Evolutionary conservation across 2,329 filamentous ascomycete species (phyloP).

Genomic region (Fusarium virguliforme): DNA sequence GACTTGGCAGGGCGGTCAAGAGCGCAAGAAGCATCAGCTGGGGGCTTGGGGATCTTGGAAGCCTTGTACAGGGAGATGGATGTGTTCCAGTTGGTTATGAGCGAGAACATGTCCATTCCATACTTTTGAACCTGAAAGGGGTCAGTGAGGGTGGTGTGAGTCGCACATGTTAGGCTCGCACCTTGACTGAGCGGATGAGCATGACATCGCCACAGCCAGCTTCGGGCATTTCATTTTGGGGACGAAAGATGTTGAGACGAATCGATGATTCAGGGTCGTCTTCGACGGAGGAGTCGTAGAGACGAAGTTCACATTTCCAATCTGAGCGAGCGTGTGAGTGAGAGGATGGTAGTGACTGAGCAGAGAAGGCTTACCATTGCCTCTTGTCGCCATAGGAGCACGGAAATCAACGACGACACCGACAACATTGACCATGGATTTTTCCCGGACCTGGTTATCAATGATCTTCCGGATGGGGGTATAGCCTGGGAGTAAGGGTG

Average conservation of each 20-base stretch:
- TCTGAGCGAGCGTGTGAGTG: conserved; percentile 59
- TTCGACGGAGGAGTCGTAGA: conserved; percentile 73
- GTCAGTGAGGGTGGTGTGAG: conserved; percentile 25
- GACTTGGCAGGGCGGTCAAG: conserved; percentile 40
- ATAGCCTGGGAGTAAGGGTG: conserved; percentile 47
- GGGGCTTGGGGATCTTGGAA: conserved; percentile 54
- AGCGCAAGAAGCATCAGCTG: conserved; percentile 57
- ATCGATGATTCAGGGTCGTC: conserved; percentile 58
- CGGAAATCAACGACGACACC: conserved; percentile 80
- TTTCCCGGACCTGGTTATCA: conserved; percentile 54
- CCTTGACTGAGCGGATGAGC: conserved; percentile 69
- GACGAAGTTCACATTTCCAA: conserved; percentile 72
- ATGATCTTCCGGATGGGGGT: conserved; percentile 61
- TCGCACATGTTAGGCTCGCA: conserved; percentile 51
- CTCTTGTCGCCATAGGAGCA: conserved; percentile 65
- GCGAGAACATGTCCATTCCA: conserved; percentile 54
- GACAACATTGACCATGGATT: conserved; percentile 70
- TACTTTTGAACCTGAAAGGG: conserved; percentile 61
- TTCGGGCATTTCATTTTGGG: conserved; percentile 64
- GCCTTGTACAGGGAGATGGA: conserved; percentile 63
- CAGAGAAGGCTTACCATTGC: conserved; percentile 63
- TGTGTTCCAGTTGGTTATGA: conserved; percentile 63
- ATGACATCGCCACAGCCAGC: conserved; percentile 60
- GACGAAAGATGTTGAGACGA: conserved; percentile 74
- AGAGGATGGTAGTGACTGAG: neutral